A percentile compares a stretch with the other conserved stretches of the same genome.
These are phyloP conservation scores for Fusarium longipes DNA, from an alignment of 2,329 filamentous ascomycete species.

Conservation along the genomic window DNA sequence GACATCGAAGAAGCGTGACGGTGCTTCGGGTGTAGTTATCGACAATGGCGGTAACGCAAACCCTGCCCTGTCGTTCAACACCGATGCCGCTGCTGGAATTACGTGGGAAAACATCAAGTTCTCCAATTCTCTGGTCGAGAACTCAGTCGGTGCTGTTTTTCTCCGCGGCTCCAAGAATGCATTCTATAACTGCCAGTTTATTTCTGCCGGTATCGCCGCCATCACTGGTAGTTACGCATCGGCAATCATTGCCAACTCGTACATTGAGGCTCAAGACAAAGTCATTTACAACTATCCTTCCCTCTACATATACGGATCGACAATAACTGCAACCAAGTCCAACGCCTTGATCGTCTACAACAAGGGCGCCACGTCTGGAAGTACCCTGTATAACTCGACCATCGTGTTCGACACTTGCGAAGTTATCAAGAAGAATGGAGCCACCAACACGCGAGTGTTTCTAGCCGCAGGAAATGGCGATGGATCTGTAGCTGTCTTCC, in stretches of 20 bases:
- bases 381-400: slow-evolving; percentile 53
- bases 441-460: slow-evolving; percentile 54
- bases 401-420: slow-evolving; percentile 55
- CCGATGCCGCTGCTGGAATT: slow-evolving; percentile 4
- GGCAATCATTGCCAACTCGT: slow-evolving; percentile 56
- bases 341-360: slow-evolving; percentile 52
- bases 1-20: slow-evolving; percentile 47
- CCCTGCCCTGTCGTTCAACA: slow-evolving; percentile 16
- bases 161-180: slow-evolving; percentile 36
- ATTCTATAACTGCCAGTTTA: slow-evolving; percentile 56
- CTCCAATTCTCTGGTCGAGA: slow-evolving; percentile 19
- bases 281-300: slow-evolving; percentile 55
- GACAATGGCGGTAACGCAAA: slow-evolving; percentile 19
- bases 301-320: slow-evolving; percentile 57
- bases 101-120: slow-evolving; percentile 40
- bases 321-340: slow-evolving; percentile 53
- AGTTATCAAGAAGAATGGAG: slow-evolving; percentile 47
- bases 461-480: slow-evolving; percentile 55
- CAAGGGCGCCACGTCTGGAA: slow-evolving; percentile 48
- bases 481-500: slow-evolving; percentile 55
- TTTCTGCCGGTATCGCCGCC: slow-evolving; percentile 51
- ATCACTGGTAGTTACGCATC: slow-evolving; percentile 48
- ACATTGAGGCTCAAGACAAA: slow-evolving; percentile 58
- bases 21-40: slow-evolving; percentile 20
- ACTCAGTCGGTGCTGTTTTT: slow-evolving; percentile 3